phyloP scores from a whole-genome alignment of 192 early-diverging fungal species.

The Obelidium mucronatum region DNA sequence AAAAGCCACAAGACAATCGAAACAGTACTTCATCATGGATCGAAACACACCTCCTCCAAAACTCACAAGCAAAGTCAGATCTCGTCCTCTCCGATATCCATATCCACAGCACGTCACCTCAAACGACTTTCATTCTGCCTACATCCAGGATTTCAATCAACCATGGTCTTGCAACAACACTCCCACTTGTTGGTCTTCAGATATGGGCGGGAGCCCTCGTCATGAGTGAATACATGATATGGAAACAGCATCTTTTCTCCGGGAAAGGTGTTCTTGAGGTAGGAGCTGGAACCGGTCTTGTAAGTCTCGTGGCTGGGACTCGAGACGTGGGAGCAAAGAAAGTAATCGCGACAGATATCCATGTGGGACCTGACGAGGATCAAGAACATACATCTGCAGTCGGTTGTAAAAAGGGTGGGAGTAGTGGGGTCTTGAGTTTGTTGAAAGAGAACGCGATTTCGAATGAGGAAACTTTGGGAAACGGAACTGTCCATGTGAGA shows the following conservation, averaged over 20 bases:
- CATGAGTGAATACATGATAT: constrained; percentile 35
- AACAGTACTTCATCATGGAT: too few species aligned
- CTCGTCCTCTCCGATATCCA: constrained; percentile 16
- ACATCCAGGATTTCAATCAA: neutral
- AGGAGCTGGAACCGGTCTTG: constrained; percentile 42
- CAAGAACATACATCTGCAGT: neutral
- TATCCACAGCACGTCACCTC: neutral
- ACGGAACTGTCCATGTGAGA: neutral
- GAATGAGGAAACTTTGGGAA: neutral
- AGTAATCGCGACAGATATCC: constrained; percentile 44
- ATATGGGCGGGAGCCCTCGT: constrained; percentile 50
- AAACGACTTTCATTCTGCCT: neutral
- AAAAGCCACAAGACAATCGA: too few species aligned
- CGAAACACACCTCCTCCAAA: neutral
- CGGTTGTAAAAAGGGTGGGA: neutral
- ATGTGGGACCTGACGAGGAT: neutral
- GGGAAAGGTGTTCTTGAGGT: constrained; percentile 32
- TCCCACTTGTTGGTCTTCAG: constrained; percentile 31
- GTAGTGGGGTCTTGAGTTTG: constrained; percentile 2
- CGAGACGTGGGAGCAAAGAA: neutral
- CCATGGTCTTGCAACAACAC: neutral
- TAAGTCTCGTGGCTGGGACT: neutral
- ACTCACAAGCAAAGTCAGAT: neutral
- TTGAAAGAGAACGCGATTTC: constrained; percentile 20
- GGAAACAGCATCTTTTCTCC: neutral